These are phyloP conservation scores for Teratosphaeria destructans DNA, from an alignment of 2,329 filamentous ascomycete genomes.

Conservation along the genomic window DNA sequence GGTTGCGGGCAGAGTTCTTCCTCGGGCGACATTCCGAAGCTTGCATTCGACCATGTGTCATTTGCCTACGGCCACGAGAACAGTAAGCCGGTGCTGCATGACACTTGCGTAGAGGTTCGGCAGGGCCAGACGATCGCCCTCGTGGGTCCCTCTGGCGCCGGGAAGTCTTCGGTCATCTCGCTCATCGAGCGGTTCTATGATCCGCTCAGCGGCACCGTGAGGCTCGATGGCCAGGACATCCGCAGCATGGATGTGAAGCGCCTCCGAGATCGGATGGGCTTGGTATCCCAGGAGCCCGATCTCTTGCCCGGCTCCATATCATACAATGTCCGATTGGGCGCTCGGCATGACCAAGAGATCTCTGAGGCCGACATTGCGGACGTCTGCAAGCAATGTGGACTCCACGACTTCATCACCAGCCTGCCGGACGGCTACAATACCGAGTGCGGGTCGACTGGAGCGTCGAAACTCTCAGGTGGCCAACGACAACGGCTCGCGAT, in stretches of 20 bases:
- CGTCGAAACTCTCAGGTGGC: constrained; percentile 32
- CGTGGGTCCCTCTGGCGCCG: constrained; percentile 36
- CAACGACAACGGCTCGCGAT: constrained; percentile 38
- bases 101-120: constrained; percentile 38
- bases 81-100: constrained; percentile 32
- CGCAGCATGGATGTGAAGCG: constrained; percentile 26
- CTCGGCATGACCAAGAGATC: constrained; percentile 13
- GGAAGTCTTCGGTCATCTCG: constrained; percentile 36
- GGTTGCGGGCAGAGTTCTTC: background rate
- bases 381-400: constrained; percentile 32
- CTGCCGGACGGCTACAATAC: constrained; percentile 39
- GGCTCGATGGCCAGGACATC: constrained; percentile 34
- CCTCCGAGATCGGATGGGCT: constrained; percentile 30
- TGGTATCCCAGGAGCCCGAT: constrained; percentile 37
- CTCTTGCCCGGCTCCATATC: constrained; percentile 35
- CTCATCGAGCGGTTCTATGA: constrained; percentile 39
- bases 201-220: constrained; percentile 28
- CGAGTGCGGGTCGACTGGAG: constrained; percentile 32
- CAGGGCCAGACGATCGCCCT: constrained; percentile 44
- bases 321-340: constrained; percentile 35
- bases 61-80: constrained; percentile 29
- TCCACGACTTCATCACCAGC: constrained; percentile 38
- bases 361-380: constrained; percentile 21
- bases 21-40: constrained; percentile 4
- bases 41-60: constrained; percentile 28